Evolutionary conservation across 176 grass and related monocot species (phyloP), one percentile per base, ranked within the genome.

Genomic region (Triticum monococcum): DNA sequence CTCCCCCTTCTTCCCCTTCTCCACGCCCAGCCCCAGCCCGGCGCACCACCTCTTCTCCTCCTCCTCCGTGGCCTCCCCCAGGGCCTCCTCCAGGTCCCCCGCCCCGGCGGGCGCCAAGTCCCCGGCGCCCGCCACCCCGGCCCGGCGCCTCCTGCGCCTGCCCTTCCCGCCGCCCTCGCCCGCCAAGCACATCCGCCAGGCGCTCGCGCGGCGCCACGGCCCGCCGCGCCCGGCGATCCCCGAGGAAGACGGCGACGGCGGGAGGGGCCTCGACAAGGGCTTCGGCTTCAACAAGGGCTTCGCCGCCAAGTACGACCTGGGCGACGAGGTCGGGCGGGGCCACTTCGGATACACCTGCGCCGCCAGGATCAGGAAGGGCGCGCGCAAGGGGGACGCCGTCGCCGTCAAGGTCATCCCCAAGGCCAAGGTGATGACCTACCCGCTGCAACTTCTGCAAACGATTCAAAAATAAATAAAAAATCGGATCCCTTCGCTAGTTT

Each of bases 321-420:
- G 87, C 8, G 90, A 86, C 20, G 93, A 94, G 64, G 89, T 92
- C 11, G 91, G 91, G 67, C 75, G 93, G 70, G 90, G 86, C 0
- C 91, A 90, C 40, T 90, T 87, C 41, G 81, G 90, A 2, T 91
- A 82, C 90, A 91, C 90, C 14, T 89, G 81, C 85, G 54, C 81
- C 41, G 77, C 85, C 71, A 89, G 25, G 71, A 60, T 84, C 46
- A 90, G 28, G 77, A 93, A 86, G 69, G 85, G 91, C 1, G 57
- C 71, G 56, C 81, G 70, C 63, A 90, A 93, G 69, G 91, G 81
- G 3, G 87, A 90, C 13, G 45, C 79, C 0, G 81, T 87, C 75
- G 85, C 85, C 26, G 71, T 93, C 71, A 95, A 95, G 81, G 91
- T 95, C 87, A 95, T 95, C 54, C 93, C 93, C 33, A 95, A 93